Base-by-base conservation (phyloP, 305 asterid species). In the Fraxinus sp. region DNA sequence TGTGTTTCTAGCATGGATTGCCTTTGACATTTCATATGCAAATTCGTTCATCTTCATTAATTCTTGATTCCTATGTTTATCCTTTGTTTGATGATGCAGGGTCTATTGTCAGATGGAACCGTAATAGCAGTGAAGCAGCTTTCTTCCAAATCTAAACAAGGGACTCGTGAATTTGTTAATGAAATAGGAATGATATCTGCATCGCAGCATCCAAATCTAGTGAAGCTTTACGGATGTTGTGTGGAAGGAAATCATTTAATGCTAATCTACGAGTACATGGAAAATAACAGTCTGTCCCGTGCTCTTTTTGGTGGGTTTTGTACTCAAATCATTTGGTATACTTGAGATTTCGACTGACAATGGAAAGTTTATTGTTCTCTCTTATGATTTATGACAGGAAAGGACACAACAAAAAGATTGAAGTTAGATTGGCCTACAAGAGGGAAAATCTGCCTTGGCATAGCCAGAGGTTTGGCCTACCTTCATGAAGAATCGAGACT, bases 151-250 rank as follows among this genome's bases (percentile, higher is more conserved):
- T 95, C 99, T 7, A 95, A 89, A 84, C 98, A 95, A 87, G 99
- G 99, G 83, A 92, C 93, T 26, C 90, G 93, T 20, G 98, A 95
- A 87, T 95, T 95, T 70, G 97, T 95, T 22, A 95, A 89, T 41
- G 98, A 94, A 90, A 89, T 95, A 46, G 98, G 99, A 83, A 94
- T 92, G 95, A 94, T 95, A 71, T 95, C 99, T 22, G 91, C 97
- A 16, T 75, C 91, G 80, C 94, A 91, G 77, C 98, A 95, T 84
- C 94, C 93, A 24, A 95, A 95, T 85, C 92, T 95, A 68, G 99
- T 95, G 33, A 95, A 93, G 92, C 91, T 95, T 66, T 91, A 94
- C 22, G 98, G 98, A 28, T 95, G 99, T 79, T 95, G 99, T 75
- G 92, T 91, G 33, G 97, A 95, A 87, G 99, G 98, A 85, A 94